Percentiles rank a stretch among this genome's conserved stretches.
Evolutionary conservation across 192 early-diverging fungal genomes (phyloP).

Genomic region (Funneliformis geosporum): DNA sequence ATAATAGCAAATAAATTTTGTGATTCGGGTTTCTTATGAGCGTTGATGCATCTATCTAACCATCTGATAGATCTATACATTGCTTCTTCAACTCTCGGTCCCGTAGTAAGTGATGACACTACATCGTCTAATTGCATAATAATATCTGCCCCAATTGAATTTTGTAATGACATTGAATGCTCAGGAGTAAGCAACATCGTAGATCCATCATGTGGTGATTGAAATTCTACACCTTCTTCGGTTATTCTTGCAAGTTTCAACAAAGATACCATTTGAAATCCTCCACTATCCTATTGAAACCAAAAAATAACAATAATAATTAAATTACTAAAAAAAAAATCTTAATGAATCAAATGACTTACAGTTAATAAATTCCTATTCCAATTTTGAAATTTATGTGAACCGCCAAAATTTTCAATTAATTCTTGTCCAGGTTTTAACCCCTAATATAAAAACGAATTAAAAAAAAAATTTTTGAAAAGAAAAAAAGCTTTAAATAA

Average conservation of each 20-base stretch:
- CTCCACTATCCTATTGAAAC: constrained; percentile 62
- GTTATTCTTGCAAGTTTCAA: constrained; percentile 82
- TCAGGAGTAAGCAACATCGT: constrained; percentile 84
- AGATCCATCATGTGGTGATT: constrained; percentile 80
- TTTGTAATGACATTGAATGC: constrained; percentile 83
- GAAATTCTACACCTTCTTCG: constrained; percentile 84
- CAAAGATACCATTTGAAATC: constrained; percentile 91
- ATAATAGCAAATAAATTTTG: constrained; percentile 91
- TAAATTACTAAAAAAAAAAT: background rate
- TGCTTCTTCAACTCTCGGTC: constrained; percentile 84
- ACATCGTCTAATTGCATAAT: constrained; percentile 95
- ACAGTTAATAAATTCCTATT: constrained; percentile 74
- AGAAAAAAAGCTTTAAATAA: background rate
- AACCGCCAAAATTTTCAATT: constrained; percentile 70
- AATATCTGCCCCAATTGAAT: constrained; percentile 84
- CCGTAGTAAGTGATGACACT: constrained; percentile 77
- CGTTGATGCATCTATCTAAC: constrained; percentile 82
- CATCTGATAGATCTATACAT: constrained; percentile 88
- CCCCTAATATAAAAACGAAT: constrained; percentile 40
- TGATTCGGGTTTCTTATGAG: constrained; percentile 65
- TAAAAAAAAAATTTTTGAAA: background rate
- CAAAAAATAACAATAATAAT: background rate
- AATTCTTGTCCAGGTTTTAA: constrained; percentile 73
- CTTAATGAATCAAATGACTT: constrained; percentile 1
- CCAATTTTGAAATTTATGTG: constrained; percentile 83